Evolutionary conservation across 495 filamentous ascomycete species (phyloP).

Genomic region (Neurospora sp.): DNA sequence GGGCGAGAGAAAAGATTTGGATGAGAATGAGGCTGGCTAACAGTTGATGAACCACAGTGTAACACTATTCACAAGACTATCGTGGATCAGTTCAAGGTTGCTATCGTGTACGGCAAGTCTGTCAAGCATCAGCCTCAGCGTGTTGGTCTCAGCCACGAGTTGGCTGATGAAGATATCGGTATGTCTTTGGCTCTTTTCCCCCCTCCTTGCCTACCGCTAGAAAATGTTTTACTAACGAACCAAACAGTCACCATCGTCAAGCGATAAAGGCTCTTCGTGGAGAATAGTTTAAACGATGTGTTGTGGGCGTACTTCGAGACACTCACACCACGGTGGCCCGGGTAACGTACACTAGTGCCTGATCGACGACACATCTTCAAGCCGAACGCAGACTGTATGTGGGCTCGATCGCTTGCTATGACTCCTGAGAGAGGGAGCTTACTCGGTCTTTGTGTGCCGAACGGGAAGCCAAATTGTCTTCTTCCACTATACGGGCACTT

Average conservation of each 20-base stretch:
- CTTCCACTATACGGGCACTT: background rate
- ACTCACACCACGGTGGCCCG: background rate
- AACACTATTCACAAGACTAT: conserved; percentile 95
- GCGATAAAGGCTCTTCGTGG: conserved; percentile 45
- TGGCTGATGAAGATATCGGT: conserved; percentile 97
- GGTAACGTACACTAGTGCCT: background rate
- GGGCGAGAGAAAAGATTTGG: background rate
- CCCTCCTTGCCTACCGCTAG: background rate
- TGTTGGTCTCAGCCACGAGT: conserved; percentile 82
- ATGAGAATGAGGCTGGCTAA: conserved; percentile 3
- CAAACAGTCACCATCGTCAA: conserved; percentile 84
- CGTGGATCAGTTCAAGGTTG: conserved; percentile 88
- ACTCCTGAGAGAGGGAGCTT: background rate
- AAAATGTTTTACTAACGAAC: background rate
- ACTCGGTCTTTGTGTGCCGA: background rate
- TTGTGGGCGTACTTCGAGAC: background rate
- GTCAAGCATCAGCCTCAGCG: conserved; percentile 98
- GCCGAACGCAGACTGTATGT: background rate
- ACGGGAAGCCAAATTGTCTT: background rate
- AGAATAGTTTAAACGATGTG: background rate
- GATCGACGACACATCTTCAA: background rate
- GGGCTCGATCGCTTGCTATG: background rate
- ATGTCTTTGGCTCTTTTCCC: conserved; percentile 26
- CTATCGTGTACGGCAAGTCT: conserved; percentile 92
- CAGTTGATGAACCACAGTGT: conserved; percentile 49